These are phyloP conservation scores for Pseudovirgaria hyperparasitica DNA, from an alignment of 2,329 filamentous ascomycete species.

Conservation along the genomic window DNA sequence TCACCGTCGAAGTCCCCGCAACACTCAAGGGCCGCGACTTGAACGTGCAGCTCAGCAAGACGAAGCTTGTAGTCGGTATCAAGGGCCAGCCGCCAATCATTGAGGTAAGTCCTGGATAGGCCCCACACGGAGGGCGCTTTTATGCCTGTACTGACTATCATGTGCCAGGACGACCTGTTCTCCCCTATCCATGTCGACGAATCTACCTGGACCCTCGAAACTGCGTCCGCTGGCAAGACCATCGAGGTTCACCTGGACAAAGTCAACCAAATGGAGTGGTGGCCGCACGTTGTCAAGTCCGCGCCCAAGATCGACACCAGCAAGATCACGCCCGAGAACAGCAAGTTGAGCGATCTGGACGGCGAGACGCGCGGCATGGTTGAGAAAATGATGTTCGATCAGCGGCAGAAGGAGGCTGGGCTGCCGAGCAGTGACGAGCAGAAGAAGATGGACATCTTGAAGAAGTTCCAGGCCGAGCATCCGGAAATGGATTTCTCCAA, in stretches of 20 bases:
- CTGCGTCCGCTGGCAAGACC: constrained; percentile 53
- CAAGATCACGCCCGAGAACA: constrained; percentile 89
- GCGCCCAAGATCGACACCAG: constrained; percentile 89
- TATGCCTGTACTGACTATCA: constrained; percentile 5
- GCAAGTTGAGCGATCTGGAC: constrained; percentile 82
- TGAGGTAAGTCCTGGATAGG: constrained; percentile 42
- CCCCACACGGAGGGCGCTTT: constrained; percentile 1
- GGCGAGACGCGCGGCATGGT: constrained; percentile 94
- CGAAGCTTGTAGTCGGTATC: constrained; percentile 62
- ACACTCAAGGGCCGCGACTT: constrained; percentile 80
- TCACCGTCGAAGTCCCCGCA: constrained; percentile 63
- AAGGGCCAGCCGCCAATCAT: constrained; percentile 83
- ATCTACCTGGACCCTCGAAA: constrained; percentile 83
- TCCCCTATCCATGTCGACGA: constrained; percentile 72
- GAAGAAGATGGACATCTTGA: constrained; percentile 85
- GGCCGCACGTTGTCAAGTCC: constrained; percentile 76
- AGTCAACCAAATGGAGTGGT: constrained; percentile 96
- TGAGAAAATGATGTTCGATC: constrained; percentile 99
- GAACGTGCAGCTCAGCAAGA: constrained; percentile 70
- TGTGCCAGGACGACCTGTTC: constrained; percentile 66
- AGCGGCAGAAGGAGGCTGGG: constrained; percentile 89
- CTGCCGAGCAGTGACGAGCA: constrained; percentile 85
- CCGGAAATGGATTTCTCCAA: constrained; percentile 59
- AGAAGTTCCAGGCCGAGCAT: constrained; percentile 74
- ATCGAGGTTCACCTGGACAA: constrained; percentile 89